Evolutionary conservation across 192 early-diverging fungal genomes (phyloP).

Genomic region (Backusella macrospora): DNA sequence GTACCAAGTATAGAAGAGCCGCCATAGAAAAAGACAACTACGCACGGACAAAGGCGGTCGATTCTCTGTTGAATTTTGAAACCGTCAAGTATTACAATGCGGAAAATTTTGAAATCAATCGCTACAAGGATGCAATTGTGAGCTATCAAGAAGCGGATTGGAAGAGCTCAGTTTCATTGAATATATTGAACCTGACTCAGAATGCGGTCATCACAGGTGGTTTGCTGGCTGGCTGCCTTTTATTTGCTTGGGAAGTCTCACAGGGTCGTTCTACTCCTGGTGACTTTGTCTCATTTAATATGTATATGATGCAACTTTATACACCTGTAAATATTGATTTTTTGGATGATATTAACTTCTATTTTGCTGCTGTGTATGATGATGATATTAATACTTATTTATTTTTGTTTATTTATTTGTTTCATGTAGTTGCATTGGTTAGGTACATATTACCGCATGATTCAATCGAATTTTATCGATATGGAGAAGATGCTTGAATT

Average conservation of each 20-base stretch:
- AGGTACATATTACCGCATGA: slow-evolving; percentile 92
- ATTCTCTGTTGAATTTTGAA: slow-evolving; percentile 97
- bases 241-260: slow-evolving; percentile 84
- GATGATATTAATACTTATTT: not conserved
- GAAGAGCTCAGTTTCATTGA: slow-evolving; percentile 72
- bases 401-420: slow-evolving; percentile 1
- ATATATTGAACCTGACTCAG: slow-evolving; percentile 85
- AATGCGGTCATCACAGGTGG: slow-evolving; percentile 87
- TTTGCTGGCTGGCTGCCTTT: slow-evolving; percentile 75
- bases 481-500: slow-evolving; percentile 98
- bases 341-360: not conserved
- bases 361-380: slow-evolving; percentile 4
- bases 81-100: slow-evolving; percentile 98
- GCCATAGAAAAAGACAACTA: slow-evolving; percentile 89
- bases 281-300: slow-evolving; percentile 87
- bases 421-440: slow-evolving; percentile 74
- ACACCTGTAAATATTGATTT: slow-evolving; percentile 65
- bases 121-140: slow-evolving; percentile 77
- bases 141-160: slow-evolving; percentile 87
- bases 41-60: slow-evolving; percentile 82
- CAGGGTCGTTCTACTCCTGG: slow-evolving; percentile 71
- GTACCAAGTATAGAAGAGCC: slow-evolving; percentile 75
- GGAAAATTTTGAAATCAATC: slow-evolving; percentile 82
- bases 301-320: slow-evolving; percentile 91
- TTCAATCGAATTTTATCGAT: slow-evolving; percentile 92